These are phyloP conservation scores for Stachybotrys elegans DNA, from an alignment of 2,329 filamentous ascomycete species.

Conservation along the genomic window DNA sequence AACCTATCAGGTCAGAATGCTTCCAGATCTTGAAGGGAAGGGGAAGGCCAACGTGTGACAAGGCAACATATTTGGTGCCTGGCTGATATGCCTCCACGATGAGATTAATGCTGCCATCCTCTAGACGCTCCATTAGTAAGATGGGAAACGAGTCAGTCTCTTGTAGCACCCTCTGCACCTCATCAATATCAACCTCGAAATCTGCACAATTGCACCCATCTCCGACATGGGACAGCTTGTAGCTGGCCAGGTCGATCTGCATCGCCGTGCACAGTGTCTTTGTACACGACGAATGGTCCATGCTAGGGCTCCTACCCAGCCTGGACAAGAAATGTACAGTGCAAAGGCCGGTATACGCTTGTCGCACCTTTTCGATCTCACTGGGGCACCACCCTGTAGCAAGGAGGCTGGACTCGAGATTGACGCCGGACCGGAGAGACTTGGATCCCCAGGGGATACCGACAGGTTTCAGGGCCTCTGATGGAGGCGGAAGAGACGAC, in stretches of 20 bases:
- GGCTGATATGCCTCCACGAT: conserved; percentile 16
- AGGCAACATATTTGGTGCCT: conserved; percentile 22
- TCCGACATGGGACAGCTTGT: conserved; percentile 17
- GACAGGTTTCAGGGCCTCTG: too few relatives aligned
- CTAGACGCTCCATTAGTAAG: conserved; percentile 12
- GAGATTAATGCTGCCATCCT: conserved; percentile 7
- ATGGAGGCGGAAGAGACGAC: too few relatives aligned
- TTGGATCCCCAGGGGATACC: too few relatives aligned
- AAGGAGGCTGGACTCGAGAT: too few relatives aligned
- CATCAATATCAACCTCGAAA: conserved; percentile 13
- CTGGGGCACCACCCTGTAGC: conserved; percentile 25
- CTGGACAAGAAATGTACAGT: conserved; percentile 8
- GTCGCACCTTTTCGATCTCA: conserved; percentile 21
- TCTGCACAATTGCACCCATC: conserved; percentile 15
- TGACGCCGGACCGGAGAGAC: too few relatives aligned
- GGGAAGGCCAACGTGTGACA: conserved; percentile 22
- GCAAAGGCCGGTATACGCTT: conserved; percentile 13
- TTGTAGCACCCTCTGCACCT: conserved; percentile 3
- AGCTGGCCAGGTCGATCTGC: conserved; percentile 22
- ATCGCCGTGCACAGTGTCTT: conserved; percentile 19
- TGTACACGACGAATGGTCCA: conserved; percentile 20
- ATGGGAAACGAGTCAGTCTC: conserved; percentile 3
- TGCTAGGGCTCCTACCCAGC: conserved; percentile 8
- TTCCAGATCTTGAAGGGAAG: not conserved
- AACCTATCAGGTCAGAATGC: conserved; percentile 12